These are phyloP conservation scores for Endocalyx cinctus DNA, from an alignment of 2,329 filamentous ascomycete genomes.

Conservation along the genomic window DNA sequence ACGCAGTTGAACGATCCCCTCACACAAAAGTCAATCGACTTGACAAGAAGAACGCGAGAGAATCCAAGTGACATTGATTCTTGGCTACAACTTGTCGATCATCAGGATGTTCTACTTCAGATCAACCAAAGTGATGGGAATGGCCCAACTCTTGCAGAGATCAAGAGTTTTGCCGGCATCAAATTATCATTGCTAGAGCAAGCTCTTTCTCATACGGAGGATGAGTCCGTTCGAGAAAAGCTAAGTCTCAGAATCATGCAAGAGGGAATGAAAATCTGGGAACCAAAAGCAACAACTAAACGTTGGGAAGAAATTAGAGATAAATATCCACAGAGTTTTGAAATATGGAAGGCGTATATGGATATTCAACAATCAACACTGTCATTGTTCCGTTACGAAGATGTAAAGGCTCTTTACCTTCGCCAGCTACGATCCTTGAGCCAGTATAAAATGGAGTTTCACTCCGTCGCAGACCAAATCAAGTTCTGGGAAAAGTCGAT, in stretches of 20 bases:
- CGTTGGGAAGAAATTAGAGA: constrained; percentile 63
- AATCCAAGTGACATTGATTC: constrained; percentile 61
- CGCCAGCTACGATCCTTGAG: constrained; percentile 47
- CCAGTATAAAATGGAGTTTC: no score
- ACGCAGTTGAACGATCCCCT: constrained; percentile 38
- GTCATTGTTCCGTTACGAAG: constrained; percentile 62
- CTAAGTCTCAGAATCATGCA: constrained; percentile 67
- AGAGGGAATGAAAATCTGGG: constrained; percentile 73
- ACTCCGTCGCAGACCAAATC: constrained; percentile 7
- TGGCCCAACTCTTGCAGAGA: constrained; percentile 54
- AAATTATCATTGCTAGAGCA: constrained; percentile 77
- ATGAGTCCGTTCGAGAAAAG: constrained; percentile 45
- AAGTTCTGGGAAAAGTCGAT: constrained; percentile 41
- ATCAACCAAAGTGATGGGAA: constrained; percentile 41
- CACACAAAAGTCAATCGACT: constrained; percentile 51
- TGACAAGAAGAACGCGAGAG: constrained; percentile 61
- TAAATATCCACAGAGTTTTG: constrained; percentile 51
- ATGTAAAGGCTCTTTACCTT: constrained; percentile 55
- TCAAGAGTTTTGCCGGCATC: constrained; percentile 68
- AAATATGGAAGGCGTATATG: constrained; percentile 69
- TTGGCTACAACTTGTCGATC: constrained; percentile 75
- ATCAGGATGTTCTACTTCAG: constrained; percentile 67
- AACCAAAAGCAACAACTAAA: constrained; percentile 50
- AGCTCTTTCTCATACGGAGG: constrained; percentile 56
- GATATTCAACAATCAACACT: constrained; percentile 69